Conservation (phyloP, 768 basidiomycete genomes). For the Mycena filopes region DNA sequence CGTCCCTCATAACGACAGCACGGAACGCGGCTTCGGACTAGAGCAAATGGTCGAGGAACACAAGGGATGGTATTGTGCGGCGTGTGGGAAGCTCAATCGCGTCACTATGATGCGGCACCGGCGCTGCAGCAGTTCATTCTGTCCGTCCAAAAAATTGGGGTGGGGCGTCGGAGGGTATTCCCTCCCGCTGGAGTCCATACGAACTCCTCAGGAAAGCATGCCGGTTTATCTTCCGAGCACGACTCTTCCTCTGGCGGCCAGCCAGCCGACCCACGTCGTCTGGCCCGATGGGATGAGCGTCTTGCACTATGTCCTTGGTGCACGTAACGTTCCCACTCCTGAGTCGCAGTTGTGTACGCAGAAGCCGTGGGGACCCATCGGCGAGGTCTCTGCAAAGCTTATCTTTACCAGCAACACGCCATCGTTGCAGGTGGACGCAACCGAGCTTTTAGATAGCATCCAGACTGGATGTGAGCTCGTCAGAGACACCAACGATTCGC, state of each 20-base stretch:
- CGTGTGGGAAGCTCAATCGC: slow-evolving; percentile 61
- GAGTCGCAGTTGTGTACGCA: neutral
- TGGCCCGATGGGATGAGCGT: slow-evolving; percentile 50
- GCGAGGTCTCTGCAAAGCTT: slow-evolving; percentile 47
- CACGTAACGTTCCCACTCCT: neutral
- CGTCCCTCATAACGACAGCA: slow-evolving; percentile 34
- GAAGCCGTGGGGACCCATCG: neutral
- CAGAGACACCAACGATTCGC: slow-evolving; percentile 41
- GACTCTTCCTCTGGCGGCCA: slow-evolving; percentile 35
- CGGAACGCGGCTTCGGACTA: slow-evolving; percentile 12
- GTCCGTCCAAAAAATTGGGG: slow-evolving; percentile 35
- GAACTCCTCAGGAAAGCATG: slow-evolving; percentile 48
- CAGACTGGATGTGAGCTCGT: slow-evolving; percentile 48
- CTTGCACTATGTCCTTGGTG: slow-evolving; percentile 39
- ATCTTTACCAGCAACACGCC: slow-evolving; percentile 60
- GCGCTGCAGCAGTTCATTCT: slow-evolving; percentile 53
- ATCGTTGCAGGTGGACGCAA: slow-evolving; percentile 52
- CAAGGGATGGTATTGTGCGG: slow-evolving; percentile 59
- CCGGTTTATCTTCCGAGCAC: slow-evolving; percentile 46
- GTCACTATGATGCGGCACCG: slow-evolving; percentile 58
- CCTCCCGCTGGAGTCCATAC: slow-evolving; percentile 41
- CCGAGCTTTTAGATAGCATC: slow-evolving; percentile 48
- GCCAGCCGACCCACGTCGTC: slow-evolving; percentile 25
- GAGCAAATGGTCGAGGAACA: slow-evolving; percentile 17
- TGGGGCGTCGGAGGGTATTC: slow-evolving; percentile 37